These are phyloP conservation scores for Eragrostis tef DNA, from an alignment of 202 grass and related monocot genomes.

Conservation along the genomic window DNA sequence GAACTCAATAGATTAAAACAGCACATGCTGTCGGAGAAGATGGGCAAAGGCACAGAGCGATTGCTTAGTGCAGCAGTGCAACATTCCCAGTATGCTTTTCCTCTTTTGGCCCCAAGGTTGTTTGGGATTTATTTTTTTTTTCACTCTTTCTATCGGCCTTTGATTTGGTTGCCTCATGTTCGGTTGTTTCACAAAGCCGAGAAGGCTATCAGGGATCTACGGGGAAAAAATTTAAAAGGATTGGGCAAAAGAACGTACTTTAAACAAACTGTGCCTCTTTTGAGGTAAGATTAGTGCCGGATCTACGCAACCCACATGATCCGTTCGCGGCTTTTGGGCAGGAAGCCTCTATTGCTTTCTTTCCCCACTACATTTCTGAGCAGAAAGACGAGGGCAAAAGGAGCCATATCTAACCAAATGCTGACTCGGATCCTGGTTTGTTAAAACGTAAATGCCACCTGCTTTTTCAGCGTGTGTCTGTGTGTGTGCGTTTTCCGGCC, in stretches of 20 bases:
- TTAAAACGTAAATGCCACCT: conserved; percentile 43
- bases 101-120: conserved; percentile 1
- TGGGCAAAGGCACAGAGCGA: neutral
- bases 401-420: conserved; percentile 48
- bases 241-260: conserved; percentile 45
- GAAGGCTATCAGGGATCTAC: conserved; percentile 35
- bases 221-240: conserved; percentile 28
- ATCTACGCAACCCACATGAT: conserved; percentile 90
- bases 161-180: conserved; percentile 34
- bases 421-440: conserved; percentile 54
- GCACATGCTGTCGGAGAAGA: conserved; percentile 43
- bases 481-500: neutral
- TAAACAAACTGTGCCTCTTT: conserved; percentile 54
- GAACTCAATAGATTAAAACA: conserved; percentile 6
- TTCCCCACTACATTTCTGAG: conserved; percentile 49
- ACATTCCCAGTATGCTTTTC: conserved; percentile 27
- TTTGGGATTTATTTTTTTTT: neutral
- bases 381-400: conserved; percentile 45
- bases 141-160: neutral
- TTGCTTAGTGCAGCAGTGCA: conserved; percentile 58
- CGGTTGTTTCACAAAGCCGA: conserved; percentile 44
- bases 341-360: conserved; percentile 48
- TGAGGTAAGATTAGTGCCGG: conserved; percentile 76
- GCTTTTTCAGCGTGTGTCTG: conserved; percentile 33
- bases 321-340: conserved; percentile 47